Base-by-base conservation (phyloP, 306 rosid species). In the Pyrus pyrifolia region DNA sequence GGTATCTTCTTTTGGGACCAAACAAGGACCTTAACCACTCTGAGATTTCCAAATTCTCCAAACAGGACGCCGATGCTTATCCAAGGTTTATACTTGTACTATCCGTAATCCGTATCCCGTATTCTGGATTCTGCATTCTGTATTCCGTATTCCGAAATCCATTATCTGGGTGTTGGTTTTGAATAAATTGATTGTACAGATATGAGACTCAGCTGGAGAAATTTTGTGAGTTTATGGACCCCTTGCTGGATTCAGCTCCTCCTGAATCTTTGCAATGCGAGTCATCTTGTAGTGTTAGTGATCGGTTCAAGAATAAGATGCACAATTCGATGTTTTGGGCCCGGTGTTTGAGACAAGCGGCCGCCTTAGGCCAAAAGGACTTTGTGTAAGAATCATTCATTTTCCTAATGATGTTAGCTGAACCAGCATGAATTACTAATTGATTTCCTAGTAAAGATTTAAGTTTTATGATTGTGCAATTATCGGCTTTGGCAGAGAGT, bases 241-340 rank as follows among this genome's bases (percentile, higher is more conserved):
- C 82, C 14, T 84, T 95, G 79, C 76, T 95, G 68, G 97, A 95
- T 86, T 92, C 93, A 4, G 78, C 93, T 46, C 93, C 99, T 15
- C 99, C 99, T 8, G 97, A 95, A 79, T 79, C 90, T 31, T 80
- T 76, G 82, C 91, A 87, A 67, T 83, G 63, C 8, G 73, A 51
- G 19, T 49, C 96, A 3, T 86, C 96, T 72, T 78, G 8, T 62
- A 44, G 29, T 19, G 51, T 92, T 61, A 86, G 83, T 67, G 86
- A 92, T 42, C 87, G 88, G 74, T 67, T 95, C 76, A 88, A 84
- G 86, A 86, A 86, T 77, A 91, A 83, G 83, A 31, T 92, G 76
- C 91, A 90, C 70, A 90, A 89, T 69, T 95, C 96, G 21, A 90
- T 80, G 75, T 95, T 91, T 81, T 95, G 99, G 97, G 86, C 92